Evolutionary conservation across 73 alveolate genomes (phyloP).

Genomic region (Paraurostyla sp.): DNA sequence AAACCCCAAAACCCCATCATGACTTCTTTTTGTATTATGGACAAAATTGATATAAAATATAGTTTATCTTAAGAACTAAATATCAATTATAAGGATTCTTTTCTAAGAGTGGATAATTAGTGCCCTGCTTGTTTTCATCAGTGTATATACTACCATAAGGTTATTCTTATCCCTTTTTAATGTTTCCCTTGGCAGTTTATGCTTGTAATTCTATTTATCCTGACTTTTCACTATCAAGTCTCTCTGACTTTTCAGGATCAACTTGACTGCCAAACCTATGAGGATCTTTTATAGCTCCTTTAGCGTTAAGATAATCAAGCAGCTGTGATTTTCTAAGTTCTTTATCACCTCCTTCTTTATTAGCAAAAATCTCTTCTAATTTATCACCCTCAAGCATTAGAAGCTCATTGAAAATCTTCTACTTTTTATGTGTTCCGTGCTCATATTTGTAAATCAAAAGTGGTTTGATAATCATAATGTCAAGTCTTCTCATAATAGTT

Average conservation of each 20-base stretch:
- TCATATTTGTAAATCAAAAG: constrained; percentile 58
- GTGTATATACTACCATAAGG: background rate
- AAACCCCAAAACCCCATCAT: too few relatives aligned
- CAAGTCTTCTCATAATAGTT: background rate
- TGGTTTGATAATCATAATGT: constrained; percentile 29
- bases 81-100: constrained; percentile 23
- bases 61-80: too few relatives aligned
- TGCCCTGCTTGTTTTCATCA: background rate
- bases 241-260: constrained; percentile 28
- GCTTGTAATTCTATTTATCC: constrained; percentile 19
- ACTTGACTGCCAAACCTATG: background rate
- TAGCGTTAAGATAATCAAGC: background rate
- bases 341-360: background rate
- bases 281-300: background rate
- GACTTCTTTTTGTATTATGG: too few relatives aligned
- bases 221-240: constrained; percentile 26
- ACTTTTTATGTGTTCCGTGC: constrained; percentile 31
- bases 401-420: constrained; percentile 36
- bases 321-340: constrained; percentile 11
- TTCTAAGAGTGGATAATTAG: background rate
- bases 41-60: too few relatives aligned
- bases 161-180: background rate
- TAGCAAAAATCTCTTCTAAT: constrained; percentile 26
- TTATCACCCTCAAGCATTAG: constrained; percentile 33
- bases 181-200: background rate